These are phyloP conservation scores for Monosporascus sp. DNA, from an alignment of 2,329 filamentous ascomycete genomes.

Conservation along the genomic window DNA sequence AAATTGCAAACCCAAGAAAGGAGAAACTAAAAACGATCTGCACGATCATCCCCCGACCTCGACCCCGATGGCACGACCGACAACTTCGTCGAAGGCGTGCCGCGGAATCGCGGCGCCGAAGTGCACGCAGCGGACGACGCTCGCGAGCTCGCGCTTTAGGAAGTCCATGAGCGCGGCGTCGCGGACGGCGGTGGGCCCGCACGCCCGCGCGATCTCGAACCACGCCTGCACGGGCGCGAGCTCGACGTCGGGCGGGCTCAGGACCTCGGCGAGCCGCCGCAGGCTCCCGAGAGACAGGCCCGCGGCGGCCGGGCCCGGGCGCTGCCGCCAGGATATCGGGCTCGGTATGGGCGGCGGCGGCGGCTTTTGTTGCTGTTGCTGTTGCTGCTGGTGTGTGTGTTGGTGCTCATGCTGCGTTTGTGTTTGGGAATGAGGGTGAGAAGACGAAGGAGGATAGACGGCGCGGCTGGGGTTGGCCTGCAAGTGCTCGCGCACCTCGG, in stretches of 20 bases:
- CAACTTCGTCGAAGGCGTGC: constrained; percentile 40
- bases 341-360: not conserved
- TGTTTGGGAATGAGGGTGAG: not conserved
- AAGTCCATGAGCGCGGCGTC: constrained; percentile 26
- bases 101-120: constrained; percentile 45
- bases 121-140: constrained; percentile 39
- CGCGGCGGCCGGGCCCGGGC: constrained; percentile 31
- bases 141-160: constrained; percentile 36
- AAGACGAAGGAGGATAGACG: not conserved
- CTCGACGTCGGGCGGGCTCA: constrained; percentile 38
- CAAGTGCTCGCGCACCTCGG: constrained; percentile 5
- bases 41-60: no score
- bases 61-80: constrained; percentile 32
- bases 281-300: constrained; percentile 38
- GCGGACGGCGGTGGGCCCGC: constrained; percentile 34
- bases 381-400: not conserved
- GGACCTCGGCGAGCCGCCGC: constrained; percentile 37
- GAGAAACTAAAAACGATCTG: no score
- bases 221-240: constrained; percentile 48
- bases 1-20: no score
- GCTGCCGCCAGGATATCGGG: constrained; percentile 5
- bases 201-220: constrained; percentile 44
- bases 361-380: not conserved
- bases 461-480: not conserved
- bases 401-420: not conserved